These are phyloP conservation scores for Candida lessepsii DNA, from an alignment of 805 yeast genomes.

Conservation along the genomic window DNA sequence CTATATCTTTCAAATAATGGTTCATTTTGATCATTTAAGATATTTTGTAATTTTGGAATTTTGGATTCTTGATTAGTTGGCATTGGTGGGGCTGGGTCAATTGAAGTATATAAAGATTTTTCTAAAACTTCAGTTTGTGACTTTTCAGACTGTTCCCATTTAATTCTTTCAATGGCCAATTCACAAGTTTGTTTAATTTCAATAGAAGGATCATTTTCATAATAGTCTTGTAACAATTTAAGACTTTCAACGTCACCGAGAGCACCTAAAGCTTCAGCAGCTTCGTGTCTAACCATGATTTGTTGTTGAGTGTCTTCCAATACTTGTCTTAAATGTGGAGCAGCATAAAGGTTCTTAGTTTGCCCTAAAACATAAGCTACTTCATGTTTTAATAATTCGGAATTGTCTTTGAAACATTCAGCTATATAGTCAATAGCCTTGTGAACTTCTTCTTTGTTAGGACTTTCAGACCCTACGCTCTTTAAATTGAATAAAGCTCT, in stretches of 20 bases:
- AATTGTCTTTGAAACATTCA: constrained; percentile 73
- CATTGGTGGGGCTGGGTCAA: constrained; percentile 98
- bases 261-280: constrained; percentile 98
- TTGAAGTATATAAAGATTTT: constrained; percentile 74
- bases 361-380: constrained; percentile 97
- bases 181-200: constrained; percentile 98
- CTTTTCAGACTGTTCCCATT: constrained; percentile 79
- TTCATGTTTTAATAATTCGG: constrained; percentile 94
- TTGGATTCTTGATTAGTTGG: constrained; percentile 56
- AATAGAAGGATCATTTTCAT: constrained; percentile 69
- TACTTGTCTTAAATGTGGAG: constrained; percentile 71
- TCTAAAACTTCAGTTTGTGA: constrained; percentile 70
- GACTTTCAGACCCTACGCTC: constrained; percentile 75
- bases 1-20: constrained; percentile 93
- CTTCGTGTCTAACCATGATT: constrained; percentile 98
- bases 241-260: constrained; percentile 78
- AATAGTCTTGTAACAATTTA: constrained; percentile 60
- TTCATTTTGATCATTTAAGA: constrained; percentile 71
- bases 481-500: constrained; percentile 92
- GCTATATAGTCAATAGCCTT: constrained; percentile 79
- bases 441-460: constrained; percentile 51
- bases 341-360: constrained; percentile 78
- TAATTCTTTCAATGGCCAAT: constrained; percentile 90
- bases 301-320: constrained; percentile 68
- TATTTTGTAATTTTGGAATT: constrained; percentile 60